Evolutionary conservation across 306 rosid species (phyloP).

Genomic region (Rosa chinensis): DNA sequence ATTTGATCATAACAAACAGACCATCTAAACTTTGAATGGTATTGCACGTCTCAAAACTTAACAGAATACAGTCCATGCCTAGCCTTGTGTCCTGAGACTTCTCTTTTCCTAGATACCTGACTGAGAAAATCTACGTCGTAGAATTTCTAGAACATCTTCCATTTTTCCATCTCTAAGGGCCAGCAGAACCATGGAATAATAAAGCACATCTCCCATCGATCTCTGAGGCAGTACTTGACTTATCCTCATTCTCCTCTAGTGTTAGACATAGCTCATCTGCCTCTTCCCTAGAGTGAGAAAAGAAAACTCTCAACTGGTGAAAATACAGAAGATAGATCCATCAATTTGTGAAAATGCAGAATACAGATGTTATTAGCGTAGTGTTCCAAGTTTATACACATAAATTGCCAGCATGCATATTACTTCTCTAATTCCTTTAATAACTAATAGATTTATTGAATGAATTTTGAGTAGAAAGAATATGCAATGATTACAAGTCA

Average conservation of each 20-base stretch:
- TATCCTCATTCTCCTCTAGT: conserved; percentile 66
- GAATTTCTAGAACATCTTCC: conserved; percentile 77
- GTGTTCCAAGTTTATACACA: not conserved
- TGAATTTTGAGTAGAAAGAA: not conserved
- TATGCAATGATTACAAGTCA: not conserved
- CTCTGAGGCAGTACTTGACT: conserved; percentile 70
- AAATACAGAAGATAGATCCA: too few relatives aligned
- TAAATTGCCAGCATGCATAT: not conserved
- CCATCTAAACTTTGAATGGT: not conserved
- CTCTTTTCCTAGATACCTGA: conserved; percentile 83
- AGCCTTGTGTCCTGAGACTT: conserved; percentile 36
- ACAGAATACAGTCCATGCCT: not conserved
- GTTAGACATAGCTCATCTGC: conserved; percentile 80
- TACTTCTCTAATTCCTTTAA: not conserved
- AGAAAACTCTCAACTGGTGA: not conserved
- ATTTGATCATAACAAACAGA: not conserved
- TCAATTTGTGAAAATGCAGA: not conserved
- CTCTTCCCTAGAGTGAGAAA: conserved; percentile 60
- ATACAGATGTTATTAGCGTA: not conserved
- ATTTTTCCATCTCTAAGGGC: conserved; percentile 64
- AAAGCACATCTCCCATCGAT: conserved; percentile 69
- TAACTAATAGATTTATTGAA: not conserved
- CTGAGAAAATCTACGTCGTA: conserved; percentile 75
- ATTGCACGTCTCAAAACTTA: not conserved
- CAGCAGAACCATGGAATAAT: conserved; percentile 76